phyloP scores from a whole-genome alignment of 192 early-diverging fungal genomes.

The Coemansia sp. region DNA sequence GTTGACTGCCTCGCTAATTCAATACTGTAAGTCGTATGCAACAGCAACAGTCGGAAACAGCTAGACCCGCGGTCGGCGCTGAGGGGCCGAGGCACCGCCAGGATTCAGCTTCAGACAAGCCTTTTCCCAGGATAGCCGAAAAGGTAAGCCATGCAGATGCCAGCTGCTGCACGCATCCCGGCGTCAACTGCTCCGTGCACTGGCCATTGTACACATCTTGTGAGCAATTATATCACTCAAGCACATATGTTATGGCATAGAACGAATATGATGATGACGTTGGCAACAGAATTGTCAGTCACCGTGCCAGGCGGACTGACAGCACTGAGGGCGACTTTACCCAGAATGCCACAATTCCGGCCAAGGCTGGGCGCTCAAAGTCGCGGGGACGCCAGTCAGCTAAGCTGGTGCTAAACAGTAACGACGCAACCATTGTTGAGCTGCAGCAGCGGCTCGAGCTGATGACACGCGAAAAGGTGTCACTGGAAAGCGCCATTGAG shows the following conservation, averaged over 20 bases:
- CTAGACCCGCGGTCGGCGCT: background rate
- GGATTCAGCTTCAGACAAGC: slow-evolving; percentile 1
- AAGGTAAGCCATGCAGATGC: slow-evolving; percentile 16
- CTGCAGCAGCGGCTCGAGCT: slow-evolving; percentile 70
- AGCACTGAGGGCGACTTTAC: slow-evolving; percentile 26
- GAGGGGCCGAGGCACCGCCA: background rate
- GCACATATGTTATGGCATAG: slow-evolving; percentile 8
- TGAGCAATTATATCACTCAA: background rate
- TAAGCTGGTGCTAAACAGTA: slow-evolving; percentile 11
- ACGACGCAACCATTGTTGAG: slow-evolving; percentile 45
- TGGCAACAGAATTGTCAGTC: slow-evolving; percentile 4
- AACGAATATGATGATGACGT: slow-evolving; percentile 16
- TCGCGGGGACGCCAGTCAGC: slow-evolving; percentile 30
- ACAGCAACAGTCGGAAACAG: slow-evolving; percentile 9
- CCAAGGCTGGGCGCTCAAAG: slow-evolving; percentile 26
- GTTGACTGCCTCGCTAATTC: background rate
- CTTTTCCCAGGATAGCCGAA: slow-evolving; percentile 27
- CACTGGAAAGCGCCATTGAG: slow-evolving; percentile 86
- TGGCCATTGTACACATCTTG: background rate
- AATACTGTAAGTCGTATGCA: slow-evolving; percentile 2
- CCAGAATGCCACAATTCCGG: slow-evolving; percentile 22
- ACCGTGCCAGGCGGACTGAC: slow-evolving; percentile 16
- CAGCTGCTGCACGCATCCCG: background rate
- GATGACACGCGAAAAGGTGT: slow-evolving; percentile 86
- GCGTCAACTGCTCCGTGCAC: background rate